Conservation (phyloP, 2,329 filamentous ascomycete species). For the Neonectria magnoliae region DNA sequence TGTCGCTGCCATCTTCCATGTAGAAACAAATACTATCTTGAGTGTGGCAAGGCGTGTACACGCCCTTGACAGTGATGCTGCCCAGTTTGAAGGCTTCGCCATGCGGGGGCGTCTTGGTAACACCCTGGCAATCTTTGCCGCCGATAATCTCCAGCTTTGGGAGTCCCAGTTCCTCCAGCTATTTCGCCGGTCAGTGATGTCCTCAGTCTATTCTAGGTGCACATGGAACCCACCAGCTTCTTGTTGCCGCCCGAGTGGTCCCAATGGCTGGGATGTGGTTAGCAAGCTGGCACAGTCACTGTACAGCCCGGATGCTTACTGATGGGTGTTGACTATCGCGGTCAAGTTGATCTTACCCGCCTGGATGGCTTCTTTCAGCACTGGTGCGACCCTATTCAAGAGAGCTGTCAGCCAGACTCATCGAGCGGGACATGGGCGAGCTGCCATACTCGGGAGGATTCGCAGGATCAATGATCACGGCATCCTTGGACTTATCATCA, state of each 20-base stretch:
- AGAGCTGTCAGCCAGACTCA: slow-evolving; percentile 14
- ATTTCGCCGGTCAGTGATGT: slow-evolving; percentile 8
- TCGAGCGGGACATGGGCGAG: neutral
- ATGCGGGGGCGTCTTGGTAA: slow-evolving; percentile 80
- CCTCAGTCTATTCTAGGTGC: neutral
- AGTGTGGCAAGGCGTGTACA: slow-evolving; percentile 98
- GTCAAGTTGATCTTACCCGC: slow-evolving; percentile 81
- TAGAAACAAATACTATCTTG: slow-evolving; percentile 98
- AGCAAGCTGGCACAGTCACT: neutral
- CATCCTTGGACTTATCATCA: slow-evolving; percentile 81
- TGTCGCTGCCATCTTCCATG: slow-evolving; percentile 79
- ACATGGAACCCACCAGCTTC: slow-evolving; percentile 69
- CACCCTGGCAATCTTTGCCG: slow-evolving; percentile 84
- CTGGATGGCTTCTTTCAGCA: slow-evolving; percentile 78
- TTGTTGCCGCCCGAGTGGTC: slow-evolving; percentile 95
- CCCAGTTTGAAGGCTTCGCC: slow-evolving; percentile 85
- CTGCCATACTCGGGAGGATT: slow-evolving; percentile 76
- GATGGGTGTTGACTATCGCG: slow-evolving; percentile 95
- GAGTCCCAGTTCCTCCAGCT: slow-evolving; percentile 60
- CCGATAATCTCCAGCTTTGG: slow-evolving; percentile 81
- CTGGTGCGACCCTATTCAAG: slow-evolving; percentile 62
- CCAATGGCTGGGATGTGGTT: slow-evolving; percentile 73
- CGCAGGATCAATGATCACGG: slow-evolving; percentile 82
- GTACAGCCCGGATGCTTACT: slow-evolving; percentile 67
- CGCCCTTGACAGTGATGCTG: slow-evolving; percentile 80